These are phyloP conservation scores for Hemisphaericaspora xylofermentans DNA, from an alignment of 1,139 yeast species.

Conservation along the genomic window DNA sequence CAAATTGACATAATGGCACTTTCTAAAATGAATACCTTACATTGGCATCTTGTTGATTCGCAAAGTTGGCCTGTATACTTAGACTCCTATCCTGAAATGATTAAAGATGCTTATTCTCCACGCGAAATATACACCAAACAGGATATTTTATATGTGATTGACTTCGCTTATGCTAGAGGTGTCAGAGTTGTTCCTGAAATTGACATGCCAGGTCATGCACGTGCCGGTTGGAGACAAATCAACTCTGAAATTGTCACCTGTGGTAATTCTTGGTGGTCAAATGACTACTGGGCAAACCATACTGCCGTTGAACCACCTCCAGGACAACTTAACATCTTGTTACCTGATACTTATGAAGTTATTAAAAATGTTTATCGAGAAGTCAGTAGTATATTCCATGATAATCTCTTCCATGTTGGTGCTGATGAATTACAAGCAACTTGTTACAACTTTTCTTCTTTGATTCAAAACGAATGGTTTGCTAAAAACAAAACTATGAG, in stretches of 20 bases:
- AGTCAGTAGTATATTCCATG: constrained; percentile 33
- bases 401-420: constrained; percentile 46
- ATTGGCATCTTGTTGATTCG: constrained; percentile 48
- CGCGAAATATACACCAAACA: constrained; percentile 33
- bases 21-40: constrained; percentile 43
- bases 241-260: constrained; percentile 37
- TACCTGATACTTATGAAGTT: constrained; percentile 35
- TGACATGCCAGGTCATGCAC: constrained; percentile 50
- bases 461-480: constrained; percentile 30
- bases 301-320: constrained; percentile 49
- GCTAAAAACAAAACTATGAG: constrained; percentile 26
- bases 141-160: constrained; percentile 32
- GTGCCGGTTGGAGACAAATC: constrained; percentile 44
- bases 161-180: constrained; percentile 40
- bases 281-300: constrained; percentile 23
- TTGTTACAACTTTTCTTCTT: constrained; percentile 37
- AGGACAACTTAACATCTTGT: constrained; percentile 44
- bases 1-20: constrained; percentile 46
- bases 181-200: constrained; percentile 48
- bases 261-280: constrained; percentile 32
- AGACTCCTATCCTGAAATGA: constrained; percentile 39
- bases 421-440: constrained; percentile 40
- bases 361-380: constrained; percentile 39
- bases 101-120: constrained; percentile 41
- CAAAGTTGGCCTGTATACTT: constrained; percentile 49